Percentiles rank a stretch among this genome's conserved stretches.
phyloP scores from a whole-genome alignment of 73 alveolate species.

The Paramecium sonneborni region DNA sequence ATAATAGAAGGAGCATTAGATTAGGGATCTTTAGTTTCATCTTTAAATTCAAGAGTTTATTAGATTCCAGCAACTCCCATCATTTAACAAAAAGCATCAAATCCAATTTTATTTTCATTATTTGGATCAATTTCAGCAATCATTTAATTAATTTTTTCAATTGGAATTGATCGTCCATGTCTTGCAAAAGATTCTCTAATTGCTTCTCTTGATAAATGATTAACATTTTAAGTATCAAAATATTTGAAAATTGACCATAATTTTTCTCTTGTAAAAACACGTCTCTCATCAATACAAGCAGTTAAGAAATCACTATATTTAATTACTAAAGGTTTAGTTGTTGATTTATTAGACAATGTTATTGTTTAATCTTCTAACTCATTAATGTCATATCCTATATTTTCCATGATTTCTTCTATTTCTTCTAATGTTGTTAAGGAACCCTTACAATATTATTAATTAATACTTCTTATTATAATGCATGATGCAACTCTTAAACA shows the following conservation, averaged over 20 bases:
- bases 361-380: not conserved
- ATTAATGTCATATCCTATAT: not conserved
- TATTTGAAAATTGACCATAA: slow-evolving; percentile 71
- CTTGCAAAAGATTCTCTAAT: slow-evolving; percentile 64
- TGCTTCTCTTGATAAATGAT: slow-evolving; percentile 60
- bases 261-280: not conserved
- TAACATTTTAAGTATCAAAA: slow-evolving; percentile 65
- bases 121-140: slow-evolving; percentile 68
- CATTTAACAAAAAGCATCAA: slow-evolving; percentile 62
- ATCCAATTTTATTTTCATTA: slow-evolving; percentile 64
- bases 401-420: slow-evolving; percentile 25
- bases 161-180: slow-evolving; percentile 52
- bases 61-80: slow-evolving; percentile 51
- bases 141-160: slow-evolving; percentile 58
- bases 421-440: not conserved
- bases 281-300: slow-evolving; percentile 33
- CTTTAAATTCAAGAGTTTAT: slow-evolving; percentile 34
- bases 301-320: slow-evolving; percentile 5
- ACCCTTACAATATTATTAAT: not conserved
- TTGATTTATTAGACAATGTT: not conserved
- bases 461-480: slow-evolving; percentile 30
- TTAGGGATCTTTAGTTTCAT: not conserved
- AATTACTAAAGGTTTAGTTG: slow-evolving; percentile 2
- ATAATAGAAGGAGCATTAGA: not conserved
- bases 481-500: not conserved